Base-by-base conservation (phyloP, 176 grass and related monocot species). In the Rhynchospora breviuscula region DNA sequence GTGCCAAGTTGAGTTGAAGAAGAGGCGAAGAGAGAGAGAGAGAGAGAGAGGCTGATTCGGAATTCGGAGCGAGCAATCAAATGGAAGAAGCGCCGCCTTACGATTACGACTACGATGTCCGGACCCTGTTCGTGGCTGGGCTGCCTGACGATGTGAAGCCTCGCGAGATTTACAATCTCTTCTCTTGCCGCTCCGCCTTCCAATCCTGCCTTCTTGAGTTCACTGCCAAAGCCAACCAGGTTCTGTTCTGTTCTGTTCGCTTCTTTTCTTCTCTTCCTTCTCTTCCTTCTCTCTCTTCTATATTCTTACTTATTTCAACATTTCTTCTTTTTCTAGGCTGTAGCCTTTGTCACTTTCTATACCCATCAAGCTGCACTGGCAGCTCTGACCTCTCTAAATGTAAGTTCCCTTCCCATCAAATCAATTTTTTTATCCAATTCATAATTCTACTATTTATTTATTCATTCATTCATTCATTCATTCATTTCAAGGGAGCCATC, bases 201-300 rank as follows among this genome's bases (percentile, higher is more conserved):
- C 91, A 95, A 65, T 92, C 90, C 81, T 98, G 87, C 86, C 92
- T 93, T 76, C 92, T 98, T 62, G 89, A 98, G 88, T 98, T 93
- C 79, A 95, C 92, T 84, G 89, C 92, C 63, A 93, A 91, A 40
- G 95, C 88, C 10, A 89, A 95, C 77, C 92, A 98, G 92, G 95
- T 97, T 5, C n/a, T n/a, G n/a, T n/a, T n/a, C n/a, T n/a, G n/a
- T 17, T 25, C 33, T 40, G n/a, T 54, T 17, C 3, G 12, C 1
- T 35, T 15, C 3, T 13, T 70, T 45, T n/a, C 2, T 69, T 13
- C n/a, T n/a, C n/a, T n/a, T n/a, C n/a, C n/a, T 25, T 53, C 23
- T n/a, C 5, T 26, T 76, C 72, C 26, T 29, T 76, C 22, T 54
- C 23, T 53, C 22, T 56, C 56, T 76, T 54, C n/a, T n/a, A 40